These are phyloP conservation scores for Paracorniculantispora psalliotae DNA, from an alignment of 2,329 filamentous ascomycete species.

Conservation along the genomic window DNA sequence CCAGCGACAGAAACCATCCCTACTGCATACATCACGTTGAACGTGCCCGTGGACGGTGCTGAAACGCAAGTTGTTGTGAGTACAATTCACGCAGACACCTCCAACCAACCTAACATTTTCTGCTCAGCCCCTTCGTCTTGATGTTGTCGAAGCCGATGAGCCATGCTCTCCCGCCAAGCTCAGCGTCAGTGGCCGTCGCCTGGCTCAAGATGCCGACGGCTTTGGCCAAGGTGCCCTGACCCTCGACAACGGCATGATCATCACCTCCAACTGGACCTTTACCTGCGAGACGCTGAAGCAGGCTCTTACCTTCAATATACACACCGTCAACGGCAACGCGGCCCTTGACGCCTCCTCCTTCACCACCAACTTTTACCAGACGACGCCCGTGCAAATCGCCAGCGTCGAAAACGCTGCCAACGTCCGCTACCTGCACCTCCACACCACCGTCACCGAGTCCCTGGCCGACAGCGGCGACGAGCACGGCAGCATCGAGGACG, in stretches of 20 bases:
- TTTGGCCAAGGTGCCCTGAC: conserved; percentile 38
- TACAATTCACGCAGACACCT: background rate
- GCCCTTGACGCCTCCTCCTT: conserved; percentile 35
- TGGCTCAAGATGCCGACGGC: conserved; percentile 36
- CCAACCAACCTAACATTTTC: conserved; percentile 9
- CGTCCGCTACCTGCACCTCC: conserved; percentile 22
- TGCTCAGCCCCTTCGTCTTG: conserved; percentile 35
- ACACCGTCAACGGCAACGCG: conserved; percentile 36
- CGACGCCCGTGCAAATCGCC: conserved; percentile 36
- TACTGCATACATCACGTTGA: conserved; percentile 22
- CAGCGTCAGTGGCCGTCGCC: conserved; percentile 40
- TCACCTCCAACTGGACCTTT: conserved; percentile 44
- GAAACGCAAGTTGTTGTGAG: conserved; percentile 22
- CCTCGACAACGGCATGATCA: conserved; percentile 31
- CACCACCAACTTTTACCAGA: conserved; percentile 42
- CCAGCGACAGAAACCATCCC: conserved; percentile 21
- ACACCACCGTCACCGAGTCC: conserved; percentile 12
- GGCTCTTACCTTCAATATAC: conserved; percentile 39
- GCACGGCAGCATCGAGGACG: background rate
- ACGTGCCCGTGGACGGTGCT: conserved; percentile 18
- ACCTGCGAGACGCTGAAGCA: conserved; percentile 41
- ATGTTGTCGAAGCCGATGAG: conserved; percentile 40
- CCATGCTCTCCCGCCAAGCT: conserved; percentile 43
- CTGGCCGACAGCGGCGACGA: conserved; percentile 16
- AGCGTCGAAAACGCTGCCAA: conserved; percentile 37